A percentile compares a stretch with the other conserved stretches of the same genome.
These are phyloP conservation scores for Epichloe sibirici DNA, from an alignment of 2,329 filamentous ascomycete species.

Conservation along the genomic window DNA sequence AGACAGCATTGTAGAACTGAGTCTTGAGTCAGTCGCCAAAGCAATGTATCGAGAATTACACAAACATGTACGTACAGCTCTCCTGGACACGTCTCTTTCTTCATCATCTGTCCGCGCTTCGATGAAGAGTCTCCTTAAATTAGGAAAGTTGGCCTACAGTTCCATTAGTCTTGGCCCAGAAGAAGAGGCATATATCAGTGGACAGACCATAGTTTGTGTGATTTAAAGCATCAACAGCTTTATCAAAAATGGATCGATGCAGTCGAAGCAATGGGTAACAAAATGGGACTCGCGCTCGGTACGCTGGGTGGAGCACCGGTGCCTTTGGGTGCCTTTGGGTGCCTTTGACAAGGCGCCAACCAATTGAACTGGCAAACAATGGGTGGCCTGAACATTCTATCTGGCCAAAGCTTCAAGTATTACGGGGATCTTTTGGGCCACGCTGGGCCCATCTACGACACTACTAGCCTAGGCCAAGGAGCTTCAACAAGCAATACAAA, in stretches of 20 bases:
- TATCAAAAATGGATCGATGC: too few species aligned
- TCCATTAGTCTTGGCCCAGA: neutral
- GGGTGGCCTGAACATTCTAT: neutral
- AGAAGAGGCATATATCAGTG: neutral
- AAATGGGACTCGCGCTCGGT: neutral
- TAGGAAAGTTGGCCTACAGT: conserved; percentile 69
- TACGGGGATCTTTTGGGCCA: neutral
- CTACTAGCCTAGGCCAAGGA: neutral
- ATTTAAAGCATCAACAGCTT: neutral
- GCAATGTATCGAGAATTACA: neutral
- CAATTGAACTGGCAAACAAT: neutral
- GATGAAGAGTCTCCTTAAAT: conserved; percentile 90
- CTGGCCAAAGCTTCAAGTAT: neutral
- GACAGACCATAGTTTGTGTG: conserved; percentile 1
- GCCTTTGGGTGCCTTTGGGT: neutral
- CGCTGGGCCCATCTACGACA: neutral
- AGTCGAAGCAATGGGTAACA: too few species aligned
- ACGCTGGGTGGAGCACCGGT: neutral
- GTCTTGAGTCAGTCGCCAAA: conserved; percentile 2
- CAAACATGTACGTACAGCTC: conserved; percentile 54
- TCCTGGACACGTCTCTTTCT: conserved; percentile 87
- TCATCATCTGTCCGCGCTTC: conserved; percentile 88
- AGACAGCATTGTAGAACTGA: conserved; percentile 92
- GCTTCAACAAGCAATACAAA: neutral
- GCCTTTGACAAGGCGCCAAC: neutral